These are phyloP conservation scores for Nakaseomyces nivariensis DNA, from an alignment of 1,139 yeast genomes.

Conservation along the genomic window DNA sequence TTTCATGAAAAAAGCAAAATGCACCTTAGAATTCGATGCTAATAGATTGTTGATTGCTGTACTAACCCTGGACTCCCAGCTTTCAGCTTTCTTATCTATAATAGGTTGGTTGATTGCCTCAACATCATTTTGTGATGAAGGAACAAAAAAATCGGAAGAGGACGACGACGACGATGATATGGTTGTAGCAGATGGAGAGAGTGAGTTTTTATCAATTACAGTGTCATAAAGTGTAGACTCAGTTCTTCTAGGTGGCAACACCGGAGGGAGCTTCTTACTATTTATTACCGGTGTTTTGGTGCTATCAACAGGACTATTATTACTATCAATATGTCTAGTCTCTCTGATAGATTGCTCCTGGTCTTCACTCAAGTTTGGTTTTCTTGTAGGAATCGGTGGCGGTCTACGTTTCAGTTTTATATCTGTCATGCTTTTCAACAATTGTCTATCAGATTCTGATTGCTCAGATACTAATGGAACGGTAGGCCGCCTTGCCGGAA, in stretches of 20 bases:
- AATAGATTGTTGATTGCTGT: conserved; percentile 26
- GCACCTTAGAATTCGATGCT: conserved; percentile 12
- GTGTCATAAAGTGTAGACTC: conserved; percentile 5
- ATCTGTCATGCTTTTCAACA: background rate
- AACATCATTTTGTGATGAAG: conserved; percentile 21
- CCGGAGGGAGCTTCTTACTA: conserved; percentile 13
- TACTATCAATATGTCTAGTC: conserved; percentile 6
- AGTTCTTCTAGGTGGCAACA: conserved; percentile 18
- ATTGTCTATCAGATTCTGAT: background rate
- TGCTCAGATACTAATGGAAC: background rate
- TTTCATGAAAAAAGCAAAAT: conserved; percentile 25
- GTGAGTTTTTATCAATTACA: conserved; percentile 6
- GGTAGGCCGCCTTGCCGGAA: background rate
- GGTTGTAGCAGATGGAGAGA: conserved; percentile 2
- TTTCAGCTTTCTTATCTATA: conserved; percentile 34
- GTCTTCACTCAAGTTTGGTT: conserved; percentile 9
- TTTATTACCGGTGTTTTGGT: background rate
- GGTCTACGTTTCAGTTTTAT: conserved; percentile 9
- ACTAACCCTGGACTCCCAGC: conserved; percentile 35
- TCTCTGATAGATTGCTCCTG: conserved; percentile 10
- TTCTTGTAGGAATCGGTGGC: conserved; percentile 13
- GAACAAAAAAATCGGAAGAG: conserved; percentile 13
- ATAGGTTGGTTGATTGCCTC: conserved; percentile 7
- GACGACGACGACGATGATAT: conserved; percentile 5
- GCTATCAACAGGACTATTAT: conserved; percentile 5